These are phyloP conservation scores for Monilinia fructicola DNA, from an alignment of 2,329 filamentous ascomycete species.

Conservation along the genomic window DNA sequence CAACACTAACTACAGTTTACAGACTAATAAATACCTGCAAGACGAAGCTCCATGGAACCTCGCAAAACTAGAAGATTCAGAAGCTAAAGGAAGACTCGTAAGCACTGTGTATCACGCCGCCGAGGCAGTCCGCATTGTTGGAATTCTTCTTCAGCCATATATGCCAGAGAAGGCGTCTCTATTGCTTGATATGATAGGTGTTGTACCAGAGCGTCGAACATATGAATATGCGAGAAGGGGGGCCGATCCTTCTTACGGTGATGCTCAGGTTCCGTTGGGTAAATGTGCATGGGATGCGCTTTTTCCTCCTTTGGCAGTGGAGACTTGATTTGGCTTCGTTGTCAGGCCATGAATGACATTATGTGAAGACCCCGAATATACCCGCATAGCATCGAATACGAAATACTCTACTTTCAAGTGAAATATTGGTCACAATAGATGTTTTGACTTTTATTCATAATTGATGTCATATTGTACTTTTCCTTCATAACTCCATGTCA, in stretches of 20 bases:
- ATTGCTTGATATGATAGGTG: conserved; percentile 76
- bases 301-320: conserved; percentile 53
- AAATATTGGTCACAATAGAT: not conserved
- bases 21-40: conserved; percentile 69
- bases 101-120: conserved; percentile 67
- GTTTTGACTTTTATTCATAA: not conserved
- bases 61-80: conserved; percentile 41
- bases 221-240: conserved; percentile 62
- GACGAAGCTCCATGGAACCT: conserved; percentile 67
- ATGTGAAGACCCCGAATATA: not conserved
- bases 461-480: not conserved
- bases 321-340: conserved; percentile 39
- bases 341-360: not conserved
- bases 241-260: conserved; percentile 69
- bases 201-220: conserved; percentile 60
- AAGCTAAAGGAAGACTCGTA: conserved; percentile 43
- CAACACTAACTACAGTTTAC: not conserved
- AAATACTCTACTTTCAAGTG: not conserved
- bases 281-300: conserved; percentile 46
- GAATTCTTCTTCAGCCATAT: conserved; percentile 85
- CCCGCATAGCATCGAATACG: not conserved
- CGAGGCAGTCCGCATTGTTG: conserved; percentile 75
- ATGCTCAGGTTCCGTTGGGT: conserved; percentile 36
- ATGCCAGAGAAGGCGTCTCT: conserved; percentile 76
- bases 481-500: not conserved